Percentiles rank a stretch among this genome's conserved stretches.
Evolutionary conservation across 2,329 filamentous ascomycete genomes (phyloP).

Genomic region (Neocucurbitaria cava): DNA sequence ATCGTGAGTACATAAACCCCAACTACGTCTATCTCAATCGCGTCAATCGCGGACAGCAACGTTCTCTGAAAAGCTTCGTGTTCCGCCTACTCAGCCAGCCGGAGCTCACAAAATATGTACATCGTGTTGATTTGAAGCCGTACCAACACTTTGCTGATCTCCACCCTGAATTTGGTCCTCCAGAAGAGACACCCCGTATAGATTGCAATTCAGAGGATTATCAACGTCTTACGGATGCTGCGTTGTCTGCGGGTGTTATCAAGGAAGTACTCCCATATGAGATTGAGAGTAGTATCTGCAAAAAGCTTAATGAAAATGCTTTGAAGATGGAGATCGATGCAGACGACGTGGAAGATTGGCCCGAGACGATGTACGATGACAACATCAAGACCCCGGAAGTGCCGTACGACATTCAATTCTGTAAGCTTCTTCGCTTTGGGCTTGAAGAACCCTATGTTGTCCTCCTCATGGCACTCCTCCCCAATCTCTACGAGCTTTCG

Average conservation of each 20-base stretch:
- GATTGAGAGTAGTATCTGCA: neutral
- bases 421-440: constrained; percentile 7
- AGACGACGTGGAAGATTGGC: neutral
- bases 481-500: neutral
- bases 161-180: neutral
- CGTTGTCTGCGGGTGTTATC: neutral
- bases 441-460: constrained; percentile 8
- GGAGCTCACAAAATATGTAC: constrained; percentile 2
- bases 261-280: neutral
- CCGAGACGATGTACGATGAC: neutral
- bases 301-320: neutral
- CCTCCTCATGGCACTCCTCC: constrained; percentile 9
- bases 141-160: neutral
- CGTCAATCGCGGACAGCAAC: neutral
- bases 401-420: constrained; percentile 6
- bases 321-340: neutral
- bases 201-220: neutral
- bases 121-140: neutral
- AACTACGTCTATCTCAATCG: too few species aligned
- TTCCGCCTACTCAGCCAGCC: neutral
- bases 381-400: neutral
- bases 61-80: constrained; percentile 2
- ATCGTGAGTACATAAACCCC: constrained; percentile 3
- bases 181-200: neutral
- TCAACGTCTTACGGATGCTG: neutral